Conservation (phyloP, 371 early-diverging fungal genomes). For the Haplosporangium sp. region DNA sequence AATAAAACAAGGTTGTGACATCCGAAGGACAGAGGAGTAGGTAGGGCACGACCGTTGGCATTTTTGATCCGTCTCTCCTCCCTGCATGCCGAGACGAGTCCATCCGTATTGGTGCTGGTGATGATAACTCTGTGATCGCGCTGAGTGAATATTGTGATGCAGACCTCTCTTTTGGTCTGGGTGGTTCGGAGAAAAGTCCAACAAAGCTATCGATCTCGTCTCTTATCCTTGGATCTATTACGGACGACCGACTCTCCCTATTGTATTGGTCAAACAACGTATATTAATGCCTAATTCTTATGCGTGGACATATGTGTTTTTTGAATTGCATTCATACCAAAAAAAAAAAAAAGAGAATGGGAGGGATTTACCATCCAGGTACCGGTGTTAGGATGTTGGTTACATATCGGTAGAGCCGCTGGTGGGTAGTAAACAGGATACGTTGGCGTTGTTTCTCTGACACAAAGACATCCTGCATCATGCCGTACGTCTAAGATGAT, state of each 20-base stretch:
- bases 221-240: conserved; percentile 41
- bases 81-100: not conserved
- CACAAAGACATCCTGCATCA: conserved; percentile 56
- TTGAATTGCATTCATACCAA: too few species aligned
- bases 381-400: conserved; percentile 50
- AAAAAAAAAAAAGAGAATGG: not conserved
- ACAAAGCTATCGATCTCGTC: conserved; percentile 34
- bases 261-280: not conserved
- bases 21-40: conserved; percentile 53
- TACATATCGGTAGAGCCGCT: conserved; percentile 57
- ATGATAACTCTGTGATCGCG: conserved; percentile 27
- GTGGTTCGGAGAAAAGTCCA: conserved; percentile 21
- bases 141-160: conserved; percentile 28
- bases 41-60: conserved; percentile 26
- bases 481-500: conserved; percentile 53
- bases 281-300: not conserved
- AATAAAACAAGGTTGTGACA: conserved; percentile 50
- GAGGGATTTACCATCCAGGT: conserved; percentile 51
- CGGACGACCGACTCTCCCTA: conserved; percentile 40
- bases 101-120: conserved; percentile 23
- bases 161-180: not conserved
- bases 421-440: conserved; percentile 54
- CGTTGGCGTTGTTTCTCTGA: conserved; percentile 56
- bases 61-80: conserved; percentile 1
- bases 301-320: too few species aligned